These are phyloP conservation scores for Irpex sp. DNA, from an alignment of 1,284 basidiomycete genomes.

Conservation along the genomic window DNA sequence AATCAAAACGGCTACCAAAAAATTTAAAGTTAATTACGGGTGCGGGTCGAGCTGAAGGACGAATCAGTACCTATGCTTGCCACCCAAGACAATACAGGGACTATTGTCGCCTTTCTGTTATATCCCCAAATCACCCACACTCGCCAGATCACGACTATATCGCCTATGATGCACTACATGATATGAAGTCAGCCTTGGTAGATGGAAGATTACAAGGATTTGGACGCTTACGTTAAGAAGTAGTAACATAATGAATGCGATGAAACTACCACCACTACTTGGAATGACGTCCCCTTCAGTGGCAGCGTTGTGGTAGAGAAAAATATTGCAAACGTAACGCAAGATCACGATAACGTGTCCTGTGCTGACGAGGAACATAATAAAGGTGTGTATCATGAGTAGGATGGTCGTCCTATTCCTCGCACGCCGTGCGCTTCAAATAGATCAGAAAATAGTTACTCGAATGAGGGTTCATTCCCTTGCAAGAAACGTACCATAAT, in stretches of 20 bases:
- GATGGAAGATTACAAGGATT: neutral
- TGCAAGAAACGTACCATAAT: neutral
- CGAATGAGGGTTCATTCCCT: neutral
- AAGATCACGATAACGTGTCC: neutral
- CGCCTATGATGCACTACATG: constrained; percentile 6
- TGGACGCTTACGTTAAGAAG: neutral
- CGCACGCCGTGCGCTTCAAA: neutral
- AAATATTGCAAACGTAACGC: neutral
- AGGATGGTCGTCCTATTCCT: neutral
- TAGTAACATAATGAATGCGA: neutral
- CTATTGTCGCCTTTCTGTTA: neutral
- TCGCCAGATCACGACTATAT: constrained; percentile 4
- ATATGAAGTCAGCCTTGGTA: neutral
- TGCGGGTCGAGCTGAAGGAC: no score
- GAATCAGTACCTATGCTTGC: neutral
- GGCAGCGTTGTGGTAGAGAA: neutral
- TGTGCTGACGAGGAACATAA: neutral
- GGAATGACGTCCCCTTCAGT: neutral
- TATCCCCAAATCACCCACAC: constrained; percentile 5
- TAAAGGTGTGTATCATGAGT: neutral
- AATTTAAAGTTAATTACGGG: neutral
- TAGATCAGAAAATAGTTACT: neutral
- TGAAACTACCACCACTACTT: neutral
- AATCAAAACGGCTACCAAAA: neutral
- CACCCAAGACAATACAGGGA: neutral